These are phyloP conservation scores for Wickerhamomyces canadensis DNA, from an alignment of 805 yeast species.

Conservation along the genomic window DNA sequence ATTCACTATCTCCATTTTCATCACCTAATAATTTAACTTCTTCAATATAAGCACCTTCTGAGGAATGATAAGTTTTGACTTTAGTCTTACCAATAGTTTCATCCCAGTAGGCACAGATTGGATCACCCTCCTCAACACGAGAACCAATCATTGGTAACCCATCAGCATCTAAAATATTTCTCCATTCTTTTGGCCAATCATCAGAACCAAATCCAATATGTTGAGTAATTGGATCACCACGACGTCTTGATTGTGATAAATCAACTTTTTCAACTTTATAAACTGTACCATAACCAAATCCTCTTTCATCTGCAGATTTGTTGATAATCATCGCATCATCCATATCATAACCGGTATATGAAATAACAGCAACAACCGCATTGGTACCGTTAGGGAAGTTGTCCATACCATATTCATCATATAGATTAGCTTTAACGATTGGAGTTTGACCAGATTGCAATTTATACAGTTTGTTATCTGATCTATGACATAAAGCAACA, in stretches of 20 bases:
- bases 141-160: slow-evolving; percentile 91
- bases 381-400: slow-evolving; percentile 97
- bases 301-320: slow-evolving; percentile 96
- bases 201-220: slow-evolving; percentile 94
- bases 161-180: slow-evolving; percentile 80
- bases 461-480: slow-evolving; percentile 91
- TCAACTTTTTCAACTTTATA: slow-evolving; percentile 93
- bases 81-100: slow-evolving; percentile 88
- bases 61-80: slow-evolving; percentile 87
- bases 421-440: slow-evolving; percentile 86
- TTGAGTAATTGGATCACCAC: slow-evolving; percentile 93
- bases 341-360: slow-evolving; percentile 99
- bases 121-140: slow-evolving; percentile 90
- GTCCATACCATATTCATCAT: slow-evolving; percentile 96
- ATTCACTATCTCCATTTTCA: slow-evolving; percentile 66
- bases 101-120: slow-evolving; percentile 88
- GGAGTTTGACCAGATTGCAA: slow-evolving; percentile 97
- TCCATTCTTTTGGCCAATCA: slow-evolving; percentile 90
- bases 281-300: slow-evolving; percentile 95
- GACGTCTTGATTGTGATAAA: slow-evolving; percentile 64
- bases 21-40: slow-evolving; percentile 92
- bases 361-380: slow-evolving; percentile 97
- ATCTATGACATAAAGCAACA: slow-evolving; percentile 85
- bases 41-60: slow-evolving; percentile 91
- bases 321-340: slow-evolving; percentile 99